Evolutionary conservation across 2,329 filamentous ascomycete species (phyloP), one percentile per base, ranked within the genome.

Genomic region (Cercospora citrullina): DNA sequence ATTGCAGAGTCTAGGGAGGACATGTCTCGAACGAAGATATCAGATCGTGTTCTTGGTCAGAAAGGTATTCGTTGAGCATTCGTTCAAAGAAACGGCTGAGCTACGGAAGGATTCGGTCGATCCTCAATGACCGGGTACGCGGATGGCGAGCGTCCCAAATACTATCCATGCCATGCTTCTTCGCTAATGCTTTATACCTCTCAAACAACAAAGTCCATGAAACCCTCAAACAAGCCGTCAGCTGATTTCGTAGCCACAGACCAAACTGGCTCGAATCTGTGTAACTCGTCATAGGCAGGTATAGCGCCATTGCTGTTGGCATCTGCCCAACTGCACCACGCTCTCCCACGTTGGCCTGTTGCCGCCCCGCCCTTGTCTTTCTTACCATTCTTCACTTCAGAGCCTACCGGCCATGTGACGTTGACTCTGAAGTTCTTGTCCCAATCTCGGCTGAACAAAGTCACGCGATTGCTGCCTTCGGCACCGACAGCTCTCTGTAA

Each of bases 291-390:
- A 62, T 94, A 86, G 0, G 94, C 94, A 0, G 94, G 94, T 59
- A 98, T 93, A 1, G 85, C 84, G 3, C 87, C 90, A 2, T 81
- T 79, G 39, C 82, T 81, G 75, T 97, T 97, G 55, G 87, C 89
- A 81, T 99, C 95, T 74, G 90, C 93, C 93, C 94, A 98, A 33
- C 91, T 83, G 79, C 95, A 98, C 16, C 90, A 85, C 1, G 94
- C 88, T 36, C 82, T 85, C 1, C 93, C 91, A 71, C 84, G 85
- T 36, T 93, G 75, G 18, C 79, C 78, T 42, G 75, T 75, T 16
- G 75, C 70, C 48, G 78, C 76, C 8, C 68, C 75, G 10, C 28
- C 36, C 21, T 48, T 59, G 5, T 6, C 62, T 33, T 31, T 33
- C 36, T 51, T 51, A 21, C 36, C 42, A 18, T 28, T 51, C 1